Evolutionary conservation across 495 filamentous ascomycete genomes (phyloP), one percentile per base, ranked within the genome.

Genomic region (Aspergillus kassunensis): DNA sequence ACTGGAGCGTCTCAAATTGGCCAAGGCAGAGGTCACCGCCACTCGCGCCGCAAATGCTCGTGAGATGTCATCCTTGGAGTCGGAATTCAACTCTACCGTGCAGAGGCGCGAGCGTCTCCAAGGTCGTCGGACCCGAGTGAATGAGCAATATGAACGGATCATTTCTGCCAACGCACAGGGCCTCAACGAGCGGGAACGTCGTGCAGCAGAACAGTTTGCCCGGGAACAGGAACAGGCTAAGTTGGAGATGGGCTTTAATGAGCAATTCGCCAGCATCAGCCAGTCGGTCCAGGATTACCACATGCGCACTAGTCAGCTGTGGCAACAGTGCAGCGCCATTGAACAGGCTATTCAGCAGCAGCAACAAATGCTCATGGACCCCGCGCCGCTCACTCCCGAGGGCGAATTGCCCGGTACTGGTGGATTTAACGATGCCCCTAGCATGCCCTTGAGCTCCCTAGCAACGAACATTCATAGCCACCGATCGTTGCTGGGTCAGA

Each of bases 81-180:
- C 81, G 20, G 91, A 95, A 49, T 71, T 87, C 51, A 71, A 71
- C 13, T 74, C 79, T 47, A 71, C 82, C n/a, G 73, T 88, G 53
- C 84, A 87, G 49, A 89, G 90, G 68, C 80, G 80, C 27, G 90
- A 95, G 66, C 85, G 88, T 60, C 82, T 95, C 10, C 83, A 83
- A 46, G 72, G 81, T 29, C 88, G 91, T 40, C 82, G 86, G 49
- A 79, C 82, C 51, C 86, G 89, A 61, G 82, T 91, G 31, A 86
- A 86, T 54, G 83, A 86, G 54, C 88, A 95, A 64, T 84, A 87
- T 53, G 86, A 89, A 40, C 81, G 84, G 51, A 87, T 95, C 46
- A 79, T 82, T 21, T 84, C 87, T 46, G 87, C 86, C 47, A 92
- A 89, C 60, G 81, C 79, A 19, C 81, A 88, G 46, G 87, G 84